Base-by-base conservation (phyloP, 129 eudicot species). In the Arctium minus region DNA sequence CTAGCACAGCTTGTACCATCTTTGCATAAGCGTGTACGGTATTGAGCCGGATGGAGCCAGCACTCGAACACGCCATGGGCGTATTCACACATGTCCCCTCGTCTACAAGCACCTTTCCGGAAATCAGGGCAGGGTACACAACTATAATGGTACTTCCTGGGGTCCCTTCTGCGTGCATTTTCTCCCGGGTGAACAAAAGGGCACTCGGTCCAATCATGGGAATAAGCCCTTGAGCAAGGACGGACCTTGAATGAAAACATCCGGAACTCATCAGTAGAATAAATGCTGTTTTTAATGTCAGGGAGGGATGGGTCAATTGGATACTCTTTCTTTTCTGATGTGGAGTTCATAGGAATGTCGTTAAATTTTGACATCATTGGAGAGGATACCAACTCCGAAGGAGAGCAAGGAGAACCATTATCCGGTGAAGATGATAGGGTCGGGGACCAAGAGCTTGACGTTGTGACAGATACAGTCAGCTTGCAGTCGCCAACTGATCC, bases 31-130 rank as follows among this genome's bases (percentile, higher is more conserved):
- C 97, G 88, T 8, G 98, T 94, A 1, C 98, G 86, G 50, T 94
- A 94, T 74, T 94, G 98, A 72, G 98, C 98, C 0, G 98, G 98
- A 84, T 94, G 98, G 9, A 94, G 92, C 98, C 98, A 94, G 76
- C 98, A 90, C 82, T 94, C 98, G n/a, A 93, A 93, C 75, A 93
- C 98, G 30, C 98, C 98, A 84, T 94, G 97, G 3, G 98, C 98
- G 27, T 94, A 94, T 60, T 94, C 98, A 67, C 98, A 94, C 98
- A 92, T 88, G 79, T 94, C 98, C 5, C 94, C 97, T n/a, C 98
- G 87, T 83, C 98, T 87, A 62, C 98, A 94, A 9, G 98, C 85
- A 46, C 97, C 98, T 88, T 94, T 94, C 0, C 97, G 83, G 40
- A 94, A 94, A 79, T 94, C 98, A 40, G 94, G 97, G 67, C 98